Evolutionary conservation across 306 rosid genomes (phyloP), one percentile per base, ranked within the genome.

Genomic region (Boehmeria nivea): DNA sequence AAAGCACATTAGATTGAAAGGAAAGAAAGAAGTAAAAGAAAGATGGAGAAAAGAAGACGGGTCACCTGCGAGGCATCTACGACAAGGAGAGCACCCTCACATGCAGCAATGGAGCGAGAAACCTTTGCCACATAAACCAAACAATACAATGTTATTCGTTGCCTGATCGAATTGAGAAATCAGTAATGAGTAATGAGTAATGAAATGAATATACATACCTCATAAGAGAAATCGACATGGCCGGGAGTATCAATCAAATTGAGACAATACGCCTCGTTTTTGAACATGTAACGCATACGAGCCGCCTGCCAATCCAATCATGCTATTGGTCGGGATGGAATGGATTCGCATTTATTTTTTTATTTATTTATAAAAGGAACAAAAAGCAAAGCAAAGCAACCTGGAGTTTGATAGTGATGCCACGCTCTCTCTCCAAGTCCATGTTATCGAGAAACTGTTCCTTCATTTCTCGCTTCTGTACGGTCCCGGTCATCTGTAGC

Each of bases 361-460:
- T n/a, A n/a, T n/a, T n/a, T n/a, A n/a, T n/a, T n/a, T n/a, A n/a
- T n/a, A n/a, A n/a, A n/a, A n/a, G n/a, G n/a, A n/a, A n/a, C n/a
- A n/a, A n/a, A n/a, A 13, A 57, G n/a, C n/a, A 39, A 24, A 24
- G 10, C 7, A 16, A 57, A 4, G 8, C 51, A 13, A 83, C 91
- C 83, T 84, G 98, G 3, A 90, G 81, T 72, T 90, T 90, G 78
- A 87, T 87, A 27, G 98, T 84, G 69, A 87, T 90, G 72, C 98
- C 98, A 46, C 94, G 61, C 75, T 87, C 98, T 58, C 91, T 76
- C 82, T 90, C 98, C 57, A 90, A 75, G 75, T 90, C 97, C 97
- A 90, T 86, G 81, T 89, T 89, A 83, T 89, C 97, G n/a, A 89
- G 97, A 67, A 86, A 89, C 61, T 89, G 97, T 1, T 86, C 95